These are phyloP conservation scores for Thermothielavioides terrestris DNA, from an alignment of 495 filamentous ascomycete species.

Conservation along the genomic window DNA sequence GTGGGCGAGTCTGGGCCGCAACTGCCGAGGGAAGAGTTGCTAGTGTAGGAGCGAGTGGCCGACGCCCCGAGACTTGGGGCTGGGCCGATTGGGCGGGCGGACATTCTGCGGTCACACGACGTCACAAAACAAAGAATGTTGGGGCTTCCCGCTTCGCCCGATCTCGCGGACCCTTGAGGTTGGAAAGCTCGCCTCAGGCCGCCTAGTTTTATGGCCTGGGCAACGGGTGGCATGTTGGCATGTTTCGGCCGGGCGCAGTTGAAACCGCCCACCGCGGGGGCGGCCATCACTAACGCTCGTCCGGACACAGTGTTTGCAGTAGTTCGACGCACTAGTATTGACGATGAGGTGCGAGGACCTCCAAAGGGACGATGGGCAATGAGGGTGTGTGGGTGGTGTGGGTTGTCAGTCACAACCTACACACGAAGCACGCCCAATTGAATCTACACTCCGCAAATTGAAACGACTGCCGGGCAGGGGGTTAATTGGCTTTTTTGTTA, in stretches of 20 bases:
- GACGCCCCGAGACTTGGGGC: too few relatives aligned
- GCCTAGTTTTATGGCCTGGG: neutral
- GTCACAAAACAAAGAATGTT: too few relatives aligned
- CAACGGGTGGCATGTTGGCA: neutral
- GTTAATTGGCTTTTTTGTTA: slow-evolving; percentile 16
- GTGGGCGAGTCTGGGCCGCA: neutral
- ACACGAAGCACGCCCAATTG: neutral
- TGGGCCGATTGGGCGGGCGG: too few relatives aligned
- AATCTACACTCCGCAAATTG: slow-evolving; percentile 1
- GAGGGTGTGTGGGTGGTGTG: slow-evolving; percentile 1
- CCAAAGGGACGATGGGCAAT: too few relatives aligned
- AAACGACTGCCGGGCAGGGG: slow-evolving; percentile 12
- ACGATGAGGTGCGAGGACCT: too few relatives aligned
- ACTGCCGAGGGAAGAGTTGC: slow-evolving; percentile 3
- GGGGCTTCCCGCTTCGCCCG: too few relatives aligned
- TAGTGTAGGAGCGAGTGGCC: neutral
- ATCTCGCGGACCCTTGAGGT: too few relatives aligned
- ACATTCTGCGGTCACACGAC: too few relatives aligned
- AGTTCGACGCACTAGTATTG: too few relatives aligned
- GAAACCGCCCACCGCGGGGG: slow-evolving; percentile 7
- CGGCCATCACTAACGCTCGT: too few relatives aligned
- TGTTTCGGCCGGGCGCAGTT: slow-evolving; percentile 13
- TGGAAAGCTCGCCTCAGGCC: slow-evolving; percentile 1
- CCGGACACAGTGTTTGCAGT: too few relatives aligned
- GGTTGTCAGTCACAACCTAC: slow-evolving; percentile 11